Evolutionary conservation across 805 yeast genomes (phyloP).

Genomic region (Wickerhamiella sorbophila): DNA sequence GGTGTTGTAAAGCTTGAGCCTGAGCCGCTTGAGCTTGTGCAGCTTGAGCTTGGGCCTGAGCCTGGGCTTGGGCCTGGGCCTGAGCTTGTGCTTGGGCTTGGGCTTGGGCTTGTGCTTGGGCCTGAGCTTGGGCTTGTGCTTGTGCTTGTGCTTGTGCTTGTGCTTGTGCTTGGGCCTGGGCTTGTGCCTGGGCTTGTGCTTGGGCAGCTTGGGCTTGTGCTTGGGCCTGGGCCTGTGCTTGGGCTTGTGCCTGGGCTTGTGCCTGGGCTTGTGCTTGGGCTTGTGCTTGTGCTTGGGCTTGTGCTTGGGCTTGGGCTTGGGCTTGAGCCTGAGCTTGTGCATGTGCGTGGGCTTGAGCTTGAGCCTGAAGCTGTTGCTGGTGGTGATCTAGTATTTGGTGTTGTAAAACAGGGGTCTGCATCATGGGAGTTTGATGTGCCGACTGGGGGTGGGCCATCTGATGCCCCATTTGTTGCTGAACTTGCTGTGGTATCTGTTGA

Average conservation of each 20-base stretch:
- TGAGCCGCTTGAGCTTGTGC: conserved; percentile 4
- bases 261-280: conserved; percentile 3
- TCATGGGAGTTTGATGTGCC: background rate
- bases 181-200: conserved; percentile 6
- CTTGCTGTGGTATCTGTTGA: conserved; percentile 3
- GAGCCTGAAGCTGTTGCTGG: conserved; percentile 1
- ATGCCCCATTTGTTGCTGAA: conserved; percentile 5
- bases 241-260: conserved; percentile 13
- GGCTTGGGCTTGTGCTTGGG: conserved; percentile 1
- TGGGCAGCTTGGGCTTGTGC: conserved; percentile 3
- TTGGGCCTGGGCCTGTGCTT: conserved; percentile 1
- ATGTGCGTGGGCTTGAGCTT: conserved; percentile 1
- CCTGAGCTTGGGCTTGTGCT: conserved; percentile 1
- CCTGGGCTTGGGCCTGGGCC: conserved; percentile 1
- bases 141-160: conserved; percentile 1
- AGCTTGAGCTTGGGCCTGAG: conserved; percentile 2
- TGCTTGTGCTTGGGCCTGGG: background rate
- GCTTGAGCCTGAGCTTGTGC: conserved; percentile 2
- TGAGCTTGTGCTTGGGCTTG: conserved; percentile 1
- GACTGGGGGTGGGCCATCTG: background rate
- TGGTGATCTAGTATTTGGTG: background rate
- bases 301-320: conserved; percentile 5
- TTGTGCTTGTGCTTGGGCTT: background rate
- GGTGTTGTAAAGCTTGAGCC: conserved; percentile 1
- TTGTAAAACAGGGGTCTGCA: background rate